phyloP scores from a whole-genome alignment of 495 filamentous ascomycete genomes.

The Lepidopterella palustris region DNA sequence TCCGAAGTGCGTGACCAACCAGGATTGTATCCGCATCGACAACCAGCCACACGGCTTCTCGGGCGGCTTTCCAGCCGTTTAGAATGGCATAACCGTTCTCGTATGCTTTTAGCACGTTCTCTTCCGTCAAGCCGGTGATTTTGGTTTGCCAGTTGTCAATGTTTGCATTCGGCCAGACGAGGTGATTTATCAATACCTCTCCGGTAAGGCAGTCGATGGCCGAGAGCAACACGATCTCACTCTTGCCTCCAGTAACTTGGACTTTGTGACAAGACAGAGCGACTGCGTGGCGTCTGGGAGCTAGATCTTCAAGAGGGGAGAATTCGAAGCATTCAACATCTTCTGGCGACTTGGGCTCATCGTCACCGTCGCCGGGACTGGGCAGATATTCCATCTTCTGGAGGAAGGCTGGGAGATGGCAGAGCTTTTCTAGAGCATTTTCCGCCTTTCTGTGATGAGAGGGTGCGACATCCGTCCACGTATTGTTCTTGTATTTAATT shows the following conservation, averaged over 20 bases:
- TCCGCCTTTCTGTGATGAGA: background rate
- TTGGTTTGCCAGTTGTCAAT: constrained; percentile 38
- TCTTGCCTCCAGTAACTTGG: background rate
- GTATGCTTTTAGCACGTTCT: constrained; percentile 34
- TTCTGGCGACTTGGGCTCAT: background rate
- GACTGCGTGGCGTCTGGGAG: background rate
- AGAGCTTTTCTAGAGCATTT: background rate
- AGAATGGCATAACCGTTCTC: constrained; percentile 32
- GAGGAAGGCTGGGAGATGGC: constrained; percentile 11
- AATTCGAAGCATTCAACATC: constrained; percentile 10
- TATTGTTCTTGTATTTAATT: background rate
- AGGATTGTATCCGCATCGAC: constrained; percentile 43
- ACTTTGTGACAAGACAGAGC: constrained; percentile 18
- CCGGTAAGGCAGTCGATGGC: constrained; percentile 46
- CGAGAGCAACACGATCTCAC: constrained; percentile 20
- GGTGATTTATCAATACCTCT: constrained; percentile 41
- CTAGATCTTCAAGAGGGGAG: constrained; percentile 2
- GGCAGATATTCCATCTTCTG: constrained; percentile 19
- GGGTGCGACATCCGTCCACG: background rate
- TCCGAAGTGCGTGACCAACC: constrained; percentile 42
- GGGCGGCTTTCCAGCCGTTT: constrained; percentile 39
- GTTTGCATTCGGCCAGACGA: constrained; percentile 35
- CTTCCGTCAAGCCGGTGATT: constrained; percentile 37
- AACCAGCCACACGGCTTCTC: constrained; percentile 38
- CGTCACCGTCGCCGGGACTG: constrained; percentile 9